These are phyloP conservation scores for Huntiella bhutanensis DNA, from an alignment of 2,329 filamentous ascomycete genomes.

Conservation along the genomic window DNA sequence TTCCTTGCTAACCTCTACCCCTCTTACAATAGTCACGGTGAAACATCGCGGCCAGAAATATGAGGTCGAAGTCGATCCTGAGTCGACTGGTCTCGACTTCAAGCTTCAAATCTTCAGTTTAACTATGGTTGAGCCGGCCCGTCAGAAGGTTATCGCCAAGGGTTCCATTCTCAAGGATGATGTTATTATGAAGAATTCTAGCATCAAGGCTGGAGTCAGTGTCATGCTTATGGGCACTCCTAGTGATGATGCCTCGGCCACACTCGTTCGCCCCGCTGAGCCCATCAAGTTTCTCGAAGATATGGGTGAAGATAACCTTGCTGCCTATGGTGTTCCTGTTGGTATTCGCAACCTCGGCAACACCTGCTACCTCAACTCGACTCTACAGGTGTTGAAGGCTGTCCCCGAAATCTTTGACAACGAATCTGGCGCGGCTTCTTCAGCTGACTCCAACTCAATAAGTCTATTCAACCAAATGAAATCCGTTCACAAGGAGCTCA, in stretches of 20 bases:
- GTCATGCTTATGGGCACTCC: constrained; percentile 97
- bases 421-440: constrained; percentile 35
- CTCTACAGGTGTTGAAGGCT: constrained; percentile 71
- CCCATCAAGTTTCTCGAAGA: constrained; percentile 82
- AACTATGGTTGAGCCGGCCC: constrained; percentile 86
- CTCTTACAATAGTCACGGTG: constrained; percentile 47
- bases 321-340: constrained; percentile 65
- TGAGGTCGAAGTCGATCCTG: constrained; percentile 76
- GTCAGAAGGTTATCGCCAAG: constrained; percentile 91
- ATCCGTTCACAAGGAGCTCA: constrained; percentile 52
- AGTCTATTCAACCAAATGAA: constrained; percentile 12
- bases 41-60: constrained; percentile 94
- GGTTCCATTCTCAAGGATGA: constrained; percentile 93
- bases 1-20: background rate
- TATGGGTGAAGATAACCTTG: constrained; percentile 87
- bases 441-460: constrained; percentile 21
- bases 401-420: constrained; percentile 82
- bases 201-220: constrained; percentile 65
- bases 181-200: constrained; percentile 63
- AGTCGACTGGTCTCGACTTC: constrained; percentile 74
- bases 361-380: constrained; percentile 96
- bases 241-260: constrained; percentile 36
- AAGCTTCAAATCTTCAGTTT: constrained; percentile 92
- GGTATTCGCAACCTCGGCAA: constrained; percentile 87
- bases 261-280: constrained; percentile 55